A percentile compares a stretch with the other conserved stretches of the same genome.
Evolutionary conservation across 2,329 filamentous ascomycete genomes (phyloP).

Genomic region (Fusarium poae): DNA sequence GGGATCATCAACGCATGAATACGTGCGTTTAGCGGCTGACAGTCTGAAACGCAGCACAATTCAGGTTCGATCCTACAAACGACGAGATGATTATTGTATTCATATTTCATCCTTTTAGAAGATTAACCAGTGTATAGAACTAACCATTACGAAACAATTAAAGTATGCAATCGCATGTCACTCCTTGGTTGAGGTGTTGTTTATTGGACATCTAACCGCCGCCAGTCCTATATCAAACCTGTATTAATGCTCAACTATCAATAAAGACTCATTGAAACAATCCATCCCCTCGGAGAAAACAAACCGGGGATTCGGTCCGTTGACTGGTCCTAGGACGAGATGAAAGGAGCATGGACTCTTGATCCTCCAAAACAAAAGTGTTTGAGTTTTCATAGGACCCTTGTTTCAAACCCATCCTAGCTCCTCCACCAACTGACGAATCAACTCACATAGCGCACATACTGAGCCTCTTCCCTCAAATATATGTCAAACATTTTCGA

Average conservation of each 20-base stretch:
- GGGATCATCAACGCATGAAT: conserved; percentile 13
- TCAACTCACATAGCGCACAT: conserved; percentile 23
- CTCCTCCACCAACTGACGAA: conserved; percentile 5
- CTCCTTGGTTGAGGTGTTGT: fast-evolving
- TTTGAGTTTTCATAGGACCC: conserved; percentile 12
- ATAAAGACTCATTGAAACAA: not conserved
- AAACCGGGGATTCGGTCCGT: conserved; percentile 20
- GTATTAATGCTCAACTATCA: not conserved
- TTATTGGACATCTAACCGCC: conserved; percentile 8
- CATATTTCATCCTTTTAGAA: conserved; percentile 14
- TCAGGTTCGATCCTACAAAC: conserved; percentile 24
- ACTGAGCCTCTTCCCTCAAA: conserved; percentile 32
- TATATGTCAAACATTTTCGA: conserved; percentile 35
- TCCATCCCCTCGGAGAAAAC: not conserved
- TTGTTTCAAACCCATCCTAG: conserved; percentile 35
- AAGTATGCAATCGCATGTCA: not conserved
- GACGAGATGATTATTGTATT: not conserved
- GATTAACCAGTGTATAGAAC: fast-evolving
- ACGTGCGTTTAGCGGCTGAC: conserved; percentile 28
- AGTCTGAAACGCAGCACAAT: conserved; percentile 15
- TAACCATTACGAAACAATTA: not conserved
- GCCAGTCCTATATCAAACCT: not conserved
- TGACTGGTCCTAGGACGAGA: conserved; percentile 26
- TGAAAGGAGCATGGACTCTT: conserved; percentile 39
- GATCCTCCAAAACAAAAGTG: conserved; percentile 4